Evolutionary conservation across 495 filamentous ascomycete genomes (phyloP), one percentile per base, ranked within the genome.

Genomic region (Niebla homalea): DNA sequence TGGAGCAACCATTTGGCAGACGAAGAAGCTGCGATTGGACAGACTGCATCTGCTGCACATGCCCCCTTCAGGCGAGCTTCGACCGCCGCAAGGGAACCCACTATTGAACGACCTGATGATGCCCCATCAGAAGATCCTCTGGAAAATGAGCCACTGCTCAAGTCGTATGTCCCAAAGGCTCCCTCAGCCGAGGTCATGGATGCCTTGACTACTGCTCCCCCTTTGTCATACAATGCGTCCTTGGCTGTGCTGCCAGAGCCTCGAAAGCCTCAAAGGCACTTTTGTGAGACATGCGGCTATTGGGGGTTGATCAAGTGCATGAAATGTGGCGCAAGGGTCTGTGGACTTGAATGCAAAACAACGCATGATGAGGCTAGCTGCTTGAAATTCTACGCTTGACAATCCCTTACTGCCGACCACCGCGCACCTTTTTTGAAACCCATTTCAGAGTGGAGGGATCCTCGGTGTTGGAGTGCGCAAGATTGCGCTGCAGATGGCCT

Each of bases 1-100:
- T 94, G 94, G 57, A 76, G 80, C 37, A 93, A 96, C 65, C 84
- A 96, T 60, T 76, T 96, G 32, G 84, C 86, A 50, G 89, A 96
- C 64, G 89, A 87, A 67, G 80, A 87, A 57, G 89, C 89, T 7
- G 69, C 83, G 19, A 61, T 80, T 37, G 70, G 75, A 67, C 68
- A 42, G 64, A 49, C 19, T 16, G 19, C n/a, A 40, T 29, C 40
- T 2, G 46, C 54, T 39, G 23, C 57, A 41, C 36, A 44, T 1
- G 4, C 53, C 14, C 35, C 48, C 15, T 50, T 36, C 23, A 26
- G 32, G 12, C 45, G 45, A 5, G 37, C 23, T 16, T 51, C 56
- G 19, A 60, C 46, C 23, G 44, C 49, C 14, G 39, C 49, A 29
- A 20, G 26, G 16, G 40, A 32, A 35, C 14, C 49, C 26, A 16